Percentiles rank a stretch among this genome's conserved stretches.
These are phyloP conservation scores for Gnomoniopsis smithogilvyi DNA, from an alignment of 2,329 filamentous ascomycete species.

Conservation along the genomic window DNA sequence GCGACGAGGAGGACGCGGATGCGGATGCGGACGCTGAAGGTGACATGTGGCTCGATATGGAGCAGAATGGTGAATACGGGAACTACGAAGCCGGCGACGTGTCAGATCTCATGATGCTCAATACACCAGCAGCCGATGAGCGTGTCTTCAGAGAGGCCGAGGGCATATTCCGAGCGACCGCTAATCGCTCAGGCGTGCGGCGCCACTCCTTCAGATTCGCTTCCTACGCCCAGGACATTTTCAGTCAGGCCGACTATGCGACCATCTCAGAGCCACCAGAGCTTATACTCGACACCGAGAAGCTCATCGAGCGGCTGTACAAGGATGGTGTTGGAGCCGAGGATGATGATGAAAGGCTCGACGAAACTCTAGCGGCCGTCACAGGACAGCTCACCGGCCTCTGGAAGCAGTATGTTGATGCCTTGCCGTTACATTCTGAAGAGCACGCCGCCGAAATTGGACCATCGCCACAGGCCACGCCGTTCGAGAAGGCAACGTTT, in stretches of 20 bases:
- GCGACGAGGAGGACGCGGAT: constrained; percentile 22
- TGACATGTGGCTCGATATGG: constrained; percentile 50
- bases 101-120: constrained; percentile 52
- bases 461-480: constrained; percentile 56
- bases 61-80: constrained; percentile 35
- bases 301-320: constrained; percentile 63
- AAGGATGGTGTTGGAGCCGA: constrained; percentile 55
- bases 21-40: constrained; percentile 38
- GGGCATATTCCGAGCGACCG: constrained; percentile 51
- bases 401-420: constrained; percentile 54
- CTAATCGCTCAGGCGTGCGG: constrained; percentile 38
- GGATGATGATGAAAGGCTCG: constrained; percentile 54
- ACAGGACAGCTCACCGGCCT: constrained; percentile 49
- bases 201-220: constrained; percentile 62
- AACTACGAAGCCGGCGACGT: constrained; percentile 39
- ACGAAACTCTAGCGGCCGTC: constrained; percentile 52
- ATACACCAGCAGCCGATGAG: constrained; percentile 52
- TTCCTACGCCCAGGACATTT: constrained; percentile 68
- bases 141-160: constrained; percentile 54
- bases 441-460: constrained; percentile 62
- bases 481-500: constrained; percentile 74
- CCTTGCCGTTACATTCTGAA: constrained; percentile 44
- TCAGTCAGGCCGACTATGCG: constrained; percentile 55
- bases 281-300: constrained; percentile 73
- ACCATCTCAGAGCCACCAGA: constrained; percentile 65